Evolutionary conservation across 768 basidiomycete species (phyloP).

Genomic region (Tulasnella sp.): DNA sequence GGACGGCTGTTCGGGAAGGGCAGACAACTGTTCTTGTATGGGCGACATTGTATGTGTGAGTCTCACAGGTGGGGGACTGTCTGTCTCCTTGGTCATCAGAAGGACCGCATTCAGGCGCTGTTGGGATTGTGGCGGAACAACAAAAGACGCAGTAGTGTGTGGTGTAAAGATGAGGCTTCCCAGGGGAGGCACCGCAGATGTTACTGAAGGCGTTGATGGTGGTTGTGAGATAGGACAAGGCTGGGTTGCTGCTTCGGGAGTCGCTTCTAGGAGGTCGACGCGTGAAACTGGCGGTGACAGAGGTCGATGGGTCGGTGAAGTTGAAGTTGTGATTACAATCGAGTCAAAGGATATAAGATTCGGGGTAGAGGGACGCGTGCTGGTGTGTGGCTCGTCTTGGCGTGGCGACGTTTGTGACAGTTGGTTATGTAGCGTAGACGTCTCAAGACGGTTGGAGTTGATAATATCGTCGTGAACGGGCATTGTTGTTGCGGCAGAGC

Average conservation of each 20-base stretch:
- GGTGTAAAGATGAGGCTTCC: neutral
- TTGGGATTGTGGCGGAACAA: neutral
- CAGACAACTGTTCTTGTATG: neutral
- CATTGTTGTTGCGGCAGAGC: neutral
- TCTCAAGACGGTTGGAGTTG: neutral
- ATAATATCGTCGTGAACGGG: neutral
- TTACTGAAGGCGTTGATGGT: neutral
- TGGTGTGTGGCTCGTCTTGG: neutral
- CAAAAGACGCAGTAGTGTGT: neutral
- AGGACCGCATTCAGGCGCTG: neutral
- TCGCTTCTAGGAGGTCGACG: neutral
- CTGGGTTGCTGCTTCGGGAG: neutral
- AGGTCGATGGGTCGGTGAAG: neutral
- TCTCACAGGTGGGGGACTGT: neutral
- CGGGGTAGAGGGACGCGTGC: no score
- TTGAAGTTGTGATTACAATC: neutral
- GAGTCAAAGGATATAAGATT: constrained; percentile 7
- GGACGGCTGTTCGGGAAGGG: neutral
- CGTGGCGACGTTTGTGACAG: neutral
- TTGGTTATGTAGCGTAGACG: neutral
- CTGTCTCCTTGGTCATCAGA: neutral
- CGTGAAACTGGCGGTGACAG: neutral
- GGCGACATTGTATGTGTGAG: neutral
- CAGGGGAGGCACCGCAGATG: neutral
- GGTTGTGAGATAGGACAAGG: neutral